Percentiles rank a stretch among this genome's conserved stretches.
phyloP scores from a whole-genome alignment of 768 basidiomycete species.

The Lentinus brumalis region DNA sequence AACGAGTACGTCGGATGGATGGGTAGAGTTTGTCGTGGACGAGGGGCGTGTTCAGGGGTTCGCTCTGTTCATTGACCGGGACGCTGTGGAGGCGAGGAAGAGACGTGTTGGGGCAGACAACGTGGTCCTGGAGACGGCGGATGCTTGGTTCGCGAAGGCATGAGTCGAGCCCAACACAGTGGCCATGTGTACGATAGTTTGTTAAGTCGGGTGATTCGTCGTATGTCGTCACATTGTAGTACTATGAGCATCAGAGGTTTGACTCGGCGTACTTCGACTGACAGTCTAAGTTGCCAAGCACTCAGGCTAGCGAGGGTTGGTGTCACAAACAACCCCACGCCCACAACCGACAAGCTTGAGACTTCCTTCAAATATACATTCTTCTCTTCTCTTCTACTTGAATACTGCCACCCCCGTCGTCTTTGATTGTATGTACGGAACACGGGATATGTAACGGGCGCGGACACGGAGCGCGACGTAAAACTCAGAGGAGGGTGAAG shows the following conservation, averaged over 20 bases:
- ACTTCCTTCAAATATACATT: slow-evolving; percentile 17
- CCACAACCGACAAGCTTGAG: neutral
- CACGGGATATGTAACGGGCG: slow-evolving; percentile 10
- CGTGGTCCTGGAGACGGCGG: neutral
- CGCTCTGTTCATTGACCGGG: slow-evolving; percentile 6
- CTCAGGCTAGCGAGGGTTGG: no score
- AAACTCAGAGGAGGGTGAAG: neutral
- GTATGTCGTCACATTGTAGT: no score
- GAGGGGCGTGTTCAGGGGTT: slow-evolving; percentile 4
- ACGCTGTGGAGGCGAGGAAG: neutral
- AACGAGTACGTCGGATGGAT: slow-evolving; percentile 1
- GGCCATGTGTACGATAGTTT: no score
- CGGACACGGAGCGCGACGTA: slow-evolving; percentile 2
- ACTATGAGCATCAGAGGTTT: no score
- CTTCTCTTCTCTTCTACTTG: slow-evolving; percentile 24
- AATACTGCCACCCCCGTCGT: slow-evolving; percentile 17
- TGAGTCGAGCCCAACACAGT: neutral
- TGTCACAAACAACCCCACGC: no score
- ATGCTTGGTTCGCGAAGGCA: slow-evolving; percentile 11
- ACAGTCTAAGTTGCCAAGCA: no score
- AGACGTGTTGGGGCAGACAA: neutral
- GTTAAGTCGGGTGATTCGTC: no score
- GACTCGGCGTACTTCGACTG: no score
- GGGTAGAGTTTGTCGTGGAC: neutral
- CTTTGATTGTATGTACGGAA: slow-evolving; percentile 14